Base-by-base conservation (phyloP, 441 rosid species). In the Melastoma candidum region DNA sequence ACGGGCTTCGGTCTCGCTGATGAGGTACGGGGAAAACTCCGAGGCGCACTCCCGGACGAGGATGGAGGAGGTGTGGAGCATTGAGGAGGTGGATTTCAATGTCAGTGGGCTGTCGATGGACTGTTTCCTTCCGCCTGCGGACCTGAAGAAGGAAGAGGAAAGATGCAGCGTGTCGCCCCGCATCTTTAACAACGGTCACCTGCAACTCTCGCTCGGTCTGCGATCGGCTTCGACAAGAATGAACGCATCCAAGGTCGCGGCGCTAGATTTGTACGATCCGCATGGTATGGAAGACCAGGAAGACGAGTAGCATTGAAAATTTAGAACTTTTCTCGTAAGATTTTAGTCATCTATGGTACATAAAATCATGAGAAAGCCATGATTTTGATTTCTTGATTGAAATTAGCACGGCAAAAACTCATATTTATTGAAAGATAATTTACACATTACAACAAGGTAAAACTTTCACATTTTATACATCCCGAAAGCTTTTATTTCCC, bases 71-170 rank as follows among this genome's bases (percentile, higher is more conserved):
- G 53, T 60, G 4, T 90, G 98, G 98, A 60, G 70, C 8, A 90
- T 90, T 12, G 98, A 90, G 59, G 98, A 90, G 63, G 76, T 87
- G 51, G 96, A 85, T 58, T 90, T 90, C 57, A 90, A 90, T 67
- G 76, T 90, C 0, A 76, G 77, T 12, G 98, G 98, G 22, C 55
- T 90, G 72, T 77, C 88, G 0, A 81, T 69, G 77, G 98, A 90
- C 46, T 87, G 95, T 60, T 90, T 90, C 71, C 70, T 90, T 58
- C 90, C 95, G 1, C 98, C 98, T 7, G 73, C 83, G 47, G 96
- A 90, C 54, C 58, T 87, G 53, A 90, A 78, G 73, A 80, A 77
- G 27, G 90, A 76, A 41, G 93, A 80, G 32, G 63, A 56, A 0
- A 39, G 55, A 2, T 74, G 58, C 26, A 79, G 74, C 12, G 64